Evolutionary conservation across 805 yeast species (phyloP), one percentile per base, ranked within the genome.

Genomic region (Metschnikowia anglica): DNA sequence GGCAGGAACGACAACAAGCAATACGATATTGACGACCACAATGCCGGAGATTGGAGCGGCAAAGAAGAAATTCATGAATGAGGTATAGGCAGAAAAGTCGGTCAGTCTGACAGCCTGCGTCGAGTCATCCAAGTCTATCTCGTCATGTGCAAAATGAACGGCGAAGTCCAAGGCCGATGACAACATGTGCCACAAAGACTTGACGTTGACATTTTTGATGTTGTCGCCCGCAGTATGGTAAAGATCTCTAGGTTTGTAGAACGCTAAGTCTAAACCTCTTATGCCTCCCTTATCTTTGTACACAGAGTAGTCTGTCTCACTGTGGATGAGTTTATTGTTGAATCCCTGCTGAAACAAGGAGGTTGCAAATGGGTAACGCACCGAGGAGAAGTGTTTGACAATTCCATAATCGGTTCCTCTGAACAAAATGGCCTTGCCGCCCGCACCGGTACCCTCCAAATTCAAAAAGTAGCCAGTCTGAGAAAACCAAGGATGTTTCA

Each of bases 361-460:
- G 42, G 80, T 79, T 3, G 85, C 96, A 66, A 80, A 88, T 0
- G 96, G 96, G 34, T 69, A 69, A 44, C 77, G 65, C 1, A 79
- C 90, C 3, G 72, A 70, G 17, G 71, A 61, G 48, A 76, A 75
- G 50, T 79, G 74, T 46, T 76, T 75, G 1, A 85, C 79, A 10
- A 88, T 78, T 1, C 85, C 86, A 48, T 73, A 74, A 58, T 88
- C 95, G 0, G 95, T 80, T n/a, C 89, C 81, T 61, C 97, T 76
- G 61, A 90, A 88, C 37, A 89, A 65, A 16, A 87, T 72, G 1
- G 96, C 86, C 51, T 84, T 79, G 3, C 93, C 90, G 19, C 96
- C 96, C 1, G 93, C 85, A 2, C 97, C 97, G 0, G 96, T 87
- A 13, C 97, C 97, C 68, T 89, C 97, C 49, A 89, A 66, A 59